These are phyloP conservation scores for Boletus sp. DNA, from an alignment of 768 basidiomycete genomes.

Conservation along the genomic window DNA sequence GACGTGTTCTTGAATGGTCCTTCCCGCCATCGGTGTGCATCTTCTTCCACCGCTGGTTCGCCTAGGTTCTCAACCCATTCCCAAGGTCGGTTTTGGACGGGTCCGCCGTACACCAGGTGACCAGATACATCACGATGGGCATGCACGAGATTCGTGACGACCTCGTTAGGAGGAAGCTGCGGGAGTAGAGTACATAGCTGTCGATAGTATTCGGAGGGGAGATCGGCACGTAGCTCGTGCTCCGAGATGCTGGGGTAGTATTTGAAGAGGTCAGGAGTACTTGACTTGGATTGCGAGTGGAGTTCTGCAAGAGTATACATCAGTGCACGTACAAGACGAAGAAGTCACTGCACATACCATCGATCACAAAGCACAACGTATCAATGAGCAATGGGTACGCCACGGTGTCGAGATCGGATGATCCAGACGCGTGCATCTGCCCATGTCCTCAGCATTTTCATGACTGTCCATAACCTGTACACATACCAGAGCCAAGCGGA, in stretches of 20 bases:
- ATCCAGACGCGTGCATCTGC: slow-evolving; percentile 57
- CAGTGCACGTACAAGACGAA: background rate
- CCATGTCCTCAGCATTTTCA: slow-evolving; percentile 1
- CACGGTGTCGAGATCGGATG: slow-evolving; percentile 47
- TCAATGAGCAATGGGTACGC: slow-evolving; percentile 69
- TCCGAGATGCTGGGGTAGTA: slow-evolving; percentile 55
- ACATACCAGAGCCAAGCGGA: slow-evolving; percentile 54
- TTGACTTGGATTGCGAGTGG: slow-evolving; percentile 54
- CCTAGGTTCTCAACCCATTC: slow-evolving; percentile 84
- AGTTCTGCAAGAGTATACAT: slow-evolving; percentile 47
- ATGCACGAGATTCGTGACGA: slow-evolving; percentile 57
- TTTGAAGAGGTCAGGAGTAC: slow-evolving; percentile 56
- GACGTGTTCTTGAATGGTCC: slow-evolving; percentile 62
- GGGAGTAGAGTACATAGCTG: slow-evolving; percentile 61
- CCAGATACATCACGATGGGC: slow-evolving; percentile 57
- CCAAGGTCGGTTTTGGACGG: slow-evolving; percentile 77
- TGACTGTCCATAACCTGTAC: background rate
- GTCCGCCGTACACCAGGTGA: slow-evolving; percentile 43
- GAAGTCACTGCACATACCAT: slow-evolving; percentile 47
- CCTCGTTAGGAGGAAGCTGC: slow-evolving; percentile 46
- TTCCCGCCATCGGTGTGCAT: slow-evolving; percentile 40
- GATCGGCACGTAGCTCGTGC: slow-evolving; percentile 51
- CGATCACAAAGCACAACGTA: slow-evolving; percentile 69
- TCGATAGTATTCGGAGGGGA: slow-evolving; percentile 54
- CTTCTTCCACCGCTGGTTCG: slow-evolving; percentile 39